Conservation (phyloP, 2,329 filamentous ascomycete genomes). For the Exophiala aquamarina region DNA sequence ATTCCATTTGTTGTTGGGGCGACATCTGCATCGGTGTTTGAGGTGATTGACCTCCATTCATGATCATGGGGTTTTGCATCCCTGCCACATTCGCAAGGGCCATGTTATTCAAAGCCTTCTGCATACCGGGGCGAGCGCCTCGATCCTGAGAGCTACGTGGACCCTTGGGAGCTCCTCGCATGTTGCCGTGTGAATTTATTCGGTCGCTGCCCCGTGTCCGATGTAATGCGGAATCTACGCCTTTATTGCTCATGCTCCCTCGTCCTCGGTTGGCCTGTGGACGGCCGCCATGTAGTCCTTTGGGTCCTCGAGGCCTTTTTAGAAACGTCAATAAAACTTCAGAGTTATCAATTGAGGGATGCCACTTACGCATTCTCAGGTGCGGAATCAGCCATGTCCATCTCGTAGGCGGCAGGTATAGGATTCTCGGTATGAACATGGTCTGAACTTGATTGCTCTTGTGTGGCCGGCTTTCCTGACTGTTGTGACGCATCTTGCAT, state of each 20-base stretch:
- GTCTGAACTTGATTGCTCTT: slow-evolving; percentile 28
- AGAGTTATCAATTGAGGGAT: not conserved
- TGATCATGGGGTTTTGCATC: slow-evolving; percentile 46
- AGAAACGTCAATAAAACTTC: slow-evolving; percentile 7
- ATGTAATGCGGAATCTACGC: slow-evolving; percentile 72
- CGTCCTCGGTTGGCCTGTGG: slow-evolving; percentile 71
- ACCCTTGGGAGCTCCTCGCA: slow-evolving; percentile 69
- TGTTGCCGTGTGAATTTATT: slow-evolving; percentile 68
- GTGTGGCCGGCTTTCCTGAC: slow-evolving; percentile 57
- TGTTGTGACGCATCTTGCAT: slow-evolving; percentile 40
- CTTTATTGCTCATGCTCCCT: slow-evolving; percentile 80
- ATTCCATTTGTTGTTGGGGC: slow-evolving; percentile 69
- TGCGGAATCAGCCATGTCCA: slow-evolving; percentile 26
- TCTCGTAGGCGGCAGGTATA: slow-evolving; percentile 26
- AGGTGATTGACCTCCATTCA: slow-evolving; percentile 45
- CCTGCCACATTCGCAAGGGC: slow-evolving; percentile 16
- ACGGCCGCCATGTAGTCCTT: slow-evolving; percentile 82
- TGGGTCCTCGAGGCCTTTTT: slow-evolving; percentile 83
- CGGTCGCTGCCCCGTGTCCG: slow-evolving; percentile 77
- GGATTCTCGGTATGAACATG: slow-evolving; percentile 57
- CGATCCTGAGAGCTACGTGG: slow-evolving; percentile 57
- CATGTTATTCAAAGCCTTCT: slow-evolving; percentile 44
- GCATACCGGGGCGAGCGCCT: slow-evolving; percentile 46
- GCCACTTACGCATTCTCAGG: slow-evolving; percentile 29
- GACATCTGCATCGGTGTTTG: slow-evolving; percentile 57